phyloP scores from a whole-genome alignment of 2,329 filamentous ascomycete species.

The Ophiostoma tasmaniense region DNA sequence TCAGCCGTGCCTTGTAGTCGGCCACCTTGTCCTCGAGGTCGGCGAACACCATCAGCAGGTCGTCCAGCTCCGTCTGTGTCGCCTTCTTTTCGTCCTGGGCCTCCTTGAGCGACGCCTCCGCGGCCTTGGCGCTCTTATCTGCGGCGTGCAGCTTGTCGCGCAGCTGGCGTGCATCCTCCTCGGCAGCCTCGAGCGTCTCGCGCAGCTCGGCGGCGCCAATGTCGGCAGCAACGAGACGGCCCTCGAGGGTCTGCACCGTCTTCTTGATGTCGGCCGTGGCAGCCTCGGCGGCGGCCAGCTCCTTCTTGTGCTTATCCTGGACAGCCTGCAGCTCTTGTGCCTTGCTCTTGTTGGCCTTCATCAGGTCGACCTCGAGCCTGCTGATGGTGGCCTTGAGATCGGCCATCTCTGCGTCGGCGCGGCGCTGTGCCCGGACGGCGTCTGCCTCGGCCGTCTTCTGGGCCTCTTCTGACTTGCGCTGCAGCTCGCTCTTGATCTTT shows the following conservation, averaged over 20 bases:
- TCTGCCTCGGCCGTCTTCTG: slow-evolving; percentile 43
- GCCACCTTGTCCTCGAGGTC: slow-evolving; percentile 70
- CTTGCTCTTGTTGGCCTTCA: slow-evolving; percentile 55
- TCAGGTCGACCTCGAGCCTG: slow-evolving; percentile 52
- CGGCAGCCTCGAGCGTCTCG: slow-evolving; percentile 25
- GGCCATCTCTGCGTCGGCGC: slow-evolving; percentile 53
- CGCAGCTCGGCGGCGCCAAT: slow-evolving; percentile 19
- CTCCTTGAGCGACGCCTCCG: slow-evolving; percentile 30
- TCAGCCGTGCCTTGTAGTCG: slow-evolving; percentile 62
- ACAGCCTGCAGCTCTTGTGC: slow-evolving; percentile 50
- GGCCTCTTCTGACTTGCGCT: slow-evolving; percentile 30
- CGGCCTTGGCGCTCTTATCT: slow-evolving; percentile 29
- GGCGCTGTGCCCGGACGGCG: slow-evolving; percentile 38
- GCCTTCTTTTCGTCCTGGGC: slow-evolving; percentile 55
- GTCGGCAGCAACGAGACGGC: slow-evolving; percentile 23
- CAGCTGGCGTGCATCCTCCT: slow-evolving; percentile 25
- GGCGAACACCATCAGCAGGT: slow-evolving; percentile 71
- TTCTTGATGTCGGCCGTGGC: slow-evolving; percentile 19
- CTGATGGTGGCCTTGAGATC: slow-evolving; percentile 54
- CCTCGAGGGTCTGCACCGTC: slow-evolving; percentile 26
- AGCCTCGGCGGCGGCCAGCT: slow-evolving; percentile 26
- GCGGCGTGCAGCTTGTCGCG: slow-evolving; percentile 26
- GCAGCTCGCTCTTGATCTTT: slow-evolving; percentile 15
- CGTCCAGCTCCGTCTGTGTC: slow-evolving; percentile 67
- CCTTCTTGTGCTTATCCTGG: slow-evolving; percentile 41